Percentiles rank a stretch among this genome's conserved stretches.
Evolutionary conservation across 1,139 yeast species (phyloP).

Genomic region (Lodderomyces margitis): DNA sequence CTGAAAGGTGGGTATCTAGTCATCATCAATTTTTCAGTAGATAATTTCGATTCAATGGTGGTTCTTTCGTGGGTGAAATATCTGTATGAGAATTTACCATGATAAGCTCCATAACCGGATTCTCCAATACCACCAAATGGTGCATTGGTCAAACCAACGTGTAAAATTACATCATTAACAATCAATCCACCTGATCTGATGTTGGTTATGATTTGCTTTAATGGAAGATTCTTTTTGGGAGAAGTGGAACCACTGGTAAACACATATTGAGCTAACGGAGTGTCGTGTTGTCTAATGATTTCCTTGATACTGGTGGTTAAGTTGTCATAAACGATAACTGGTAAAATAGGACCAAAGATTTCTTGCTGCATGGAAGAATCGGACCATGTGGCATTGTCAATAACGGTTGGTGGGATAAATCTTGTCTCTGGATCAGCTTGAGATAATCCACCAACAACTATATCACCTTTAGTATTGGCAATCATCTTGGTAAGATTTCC

Average conservation of each 20-base stretch:
- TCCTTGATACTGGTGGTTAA: conserved; percentile 48
- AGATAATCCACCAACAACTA: conserved; percentile 57
- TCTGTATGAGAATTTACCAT: conserved; percentile 70
- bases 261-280: conserved; percentile 85
- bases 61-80: conserved; percentile 78
- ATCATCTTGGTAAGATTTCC: conserved; percentile 48
- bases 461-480: conserved; percentile 53
- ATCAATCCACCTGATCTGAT: conserved; percentile 75
- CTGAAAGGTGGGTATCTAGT: conserved; percentile 72
- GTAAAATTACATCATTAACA: conserved; percentile 72
- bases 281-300: conserved; percentile 58
- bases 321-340: conserved; percentile 57
- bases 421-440: conserved; percentile 41
- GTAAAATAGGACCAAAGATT: conserved; percentile 83
- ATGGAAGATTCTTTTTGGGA: conserved; percentile 43
- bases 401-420: conserved; percentile 73
- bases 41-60: conserved; percentile 62
- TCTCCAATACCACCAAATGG: conserved; percentile 94
- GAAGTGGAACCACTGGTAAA: conserved; percentile 50
- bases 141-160: conserved; percentile 64
- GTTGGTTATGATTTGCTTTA: conserved; percentile 47
- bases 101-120: conserved; percentile 82
- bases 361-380: conserved; percentile 78
- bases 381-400: conserved; percentile 57
- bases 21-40: conserved; percentile 58